Percentiles rank a stretch among this genome's conserved stretches.
phyloP scores from a whole-genome alignment of 176 grass and related monocot species.

The Stipa capillata region DNA sequence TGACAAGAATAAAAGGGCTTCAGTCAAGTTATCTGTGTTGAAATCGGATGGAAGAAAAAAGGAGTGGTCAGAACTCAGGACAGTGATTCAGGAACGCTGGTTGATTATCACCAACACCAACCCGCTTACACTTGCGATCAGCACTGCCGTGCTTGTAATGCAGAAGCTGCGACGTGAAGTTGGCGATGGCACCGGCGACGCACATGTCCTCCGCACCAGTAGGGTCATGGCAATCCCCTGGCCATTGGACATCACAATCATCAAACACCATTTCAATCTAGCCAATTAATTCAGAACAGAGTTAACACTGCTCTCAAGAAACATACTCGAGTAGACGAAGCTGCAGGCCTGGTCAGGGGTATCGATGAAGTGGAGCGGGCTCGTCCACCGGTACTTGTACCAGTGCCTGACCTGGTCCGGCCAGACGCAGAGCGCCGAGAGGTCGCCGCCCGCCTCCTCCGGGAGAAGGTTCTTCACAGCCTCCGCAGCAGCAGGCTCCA shows the following conservation, averaged over 20 bases:
- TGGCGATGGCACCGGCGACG: slow-evolving; percentile 70
- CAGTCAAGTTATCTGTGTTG: slow-evolving; percentile 69
- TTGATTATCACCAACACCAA: not conserved
- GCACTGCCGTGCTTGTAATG: slow-evolving; percentile 73
- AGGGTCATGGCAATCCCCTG: slow-evolving; percentile 74
- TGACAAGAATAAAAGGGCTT: slow-evolving; percentile 74
- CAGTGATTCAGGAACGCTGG: not conserved
- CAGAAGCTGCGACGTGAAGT: slow-evolving; percentile 76
- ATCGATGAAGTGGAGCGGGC: slow-evolving; percentile 85
- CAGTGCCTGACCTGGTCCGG: slow-evolving; percentile 78
- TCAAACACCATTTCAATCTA: not conserved
- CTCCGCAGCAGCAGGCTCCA: slow-evolving; percentile 56
- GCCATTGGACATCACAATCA: not conserved
- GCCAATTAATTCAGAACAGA: not conserved
- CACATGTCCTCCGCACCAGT: slow-evolving; percentile 59
- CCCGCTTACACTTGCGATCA: slow-evolving; percentile 54
- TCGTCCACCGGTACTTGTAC: slow-evolving; percentile 69
- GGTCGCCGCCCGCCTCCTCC: slow-evolving; percentile 53
- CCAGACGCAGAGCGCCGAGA: slow-evolving; percentile 74
- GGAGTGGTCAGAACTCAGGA: not conserved
- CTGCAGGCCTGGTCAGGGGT: slow-evolving; percentile 75
- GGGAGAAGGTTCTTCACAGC: slow-evolving; percentile 66
- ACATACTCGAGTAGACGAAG: slow-evolving; percentile 66
- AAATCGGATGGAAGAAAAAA: not conserved
- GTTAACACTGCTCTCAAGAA: not conserved